A percentile compares a stretch with the other conserved stretches of the same genome.
phyloP scores from a whole-genome alignment of 345 rosid species.

The Populus euphratica region DNA sequence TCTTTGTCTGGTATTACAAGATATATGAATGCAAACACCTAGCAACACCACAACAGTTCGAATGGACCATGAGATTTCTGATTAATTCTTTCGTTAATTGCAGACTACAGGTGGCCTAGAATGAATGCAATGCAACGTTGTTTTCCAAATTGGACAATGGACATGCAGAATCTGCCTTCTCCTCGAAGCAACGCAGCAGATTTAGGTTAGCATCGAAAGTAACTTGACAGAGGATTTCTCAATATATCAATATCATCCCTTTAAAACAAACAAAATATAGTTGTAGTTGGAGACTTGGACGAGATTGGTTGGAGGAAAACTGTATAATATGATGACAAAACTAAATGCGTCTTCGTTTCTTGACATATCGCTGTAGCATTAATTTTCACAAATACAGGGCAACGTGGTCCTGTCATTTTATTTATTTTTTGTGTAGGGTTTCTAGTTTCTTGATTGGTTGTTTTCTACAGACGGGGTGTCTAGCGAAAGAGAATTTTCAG shows the following conservation, averaged over 20 bases:
- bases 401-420: conserved; percentile 2
- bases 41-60: neutral
- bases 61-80: neutral
- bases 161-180: neutral
- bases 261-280: neutral
- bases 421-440: neutral
- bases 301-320: neutral
- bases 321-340: neutral
- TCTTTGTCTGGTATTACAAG: neutral
- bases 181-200: neutral
- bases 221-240: neutral
- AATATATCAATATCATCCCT: neutral
- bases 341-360: conserved; percentile 11
- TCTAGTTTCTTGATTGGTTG: neutral
- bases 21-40: neutral
- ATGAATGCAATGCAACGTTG: neutral
- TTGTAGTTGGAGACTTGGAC: neutral
- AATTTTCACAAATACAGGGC: neutral
- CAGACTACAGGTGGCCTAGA: neutral
- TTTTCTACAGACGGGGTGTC: neutral
- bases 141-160: neutral
- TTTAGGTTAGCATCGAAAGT: neutral
- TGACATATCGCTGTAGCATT: neutral
- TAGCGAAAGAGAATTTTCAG: neutral
- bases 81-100: neutral